Percentiles rank a stretch among this genome's conserved stretches.
phyloP scores from a whole-genome alignment of 371 early-diverging fungal species.

The Cladochytrium tenue region DNA sequence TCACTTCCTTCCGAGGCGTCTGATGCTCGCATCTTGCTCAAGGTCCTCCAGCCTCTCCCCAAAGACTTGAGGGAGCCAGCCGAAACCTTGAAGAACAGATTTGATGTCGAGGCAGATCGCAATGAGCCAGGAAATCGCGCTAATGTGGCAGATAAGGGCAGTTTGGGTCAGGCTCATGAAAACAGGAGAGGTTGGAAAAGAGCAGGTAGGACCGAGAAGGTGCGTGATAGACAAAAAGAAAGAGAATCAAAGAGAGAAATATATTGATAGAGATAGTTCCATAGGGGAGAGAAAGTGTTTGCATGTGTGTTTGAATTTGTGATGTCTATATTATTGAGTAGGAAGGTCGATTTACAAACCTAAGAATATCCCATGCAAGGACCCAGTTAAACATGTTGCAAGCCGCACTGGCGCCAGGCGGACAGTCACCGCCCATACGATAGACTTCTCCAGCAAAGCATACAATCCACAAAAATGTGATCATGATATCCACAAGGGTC shows the following conservation, averaged over 20 bases:
- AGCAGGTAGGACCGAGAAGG: neutral
- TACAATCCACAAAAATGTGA: conserved; percentile 29
- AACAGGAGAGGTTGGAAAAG: neutral
- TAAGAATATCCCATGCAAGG: conserved; percentile 34
- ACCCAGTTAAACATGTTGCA: conserved; percentile 41
- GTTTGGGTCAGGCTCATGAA: neutral
- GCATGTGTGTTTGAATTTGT: too few relatives aligned
- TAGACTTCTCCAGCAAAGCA: conserved; percentile 23
- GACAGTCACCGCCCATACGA: conserved; percentile 24
- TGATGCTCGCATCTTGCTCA: conserved; percentile 33
- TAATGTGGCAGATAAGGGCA: conserved; percentile 3
- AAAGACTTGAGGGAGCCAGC: conserved; percentile 19
- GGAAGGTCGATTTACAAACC: too few relatives aligned
- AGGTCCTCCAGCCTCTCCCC: conserved; percentile 33
- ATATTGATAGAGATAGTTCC: neutral
- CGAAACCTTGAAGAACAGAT: conserved; percentile 27
- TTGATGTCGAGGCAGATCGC: conserved; percentile 28
- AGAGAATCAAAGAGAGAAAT: too few relatives aligned
- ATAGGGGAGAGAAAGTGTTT: too few relatives aligned
- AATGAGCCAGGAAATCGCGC: conserved; percentile 30
- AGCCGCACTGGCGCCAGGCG: conserved; percentile 20
- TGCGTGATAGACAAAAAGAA: neutral
- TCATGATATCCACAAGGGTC: conserved; percentile 20
- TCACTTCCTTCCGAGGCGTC: conserved; percentile 19
- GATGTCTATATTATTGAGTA: too few relatives aligned